A percentile compares a stretch with the other conserved stretches of the same genome.
Evolutionary conservation across 805 yeast genomes (phyloP).

Genomic region (Saccharomycopsis javanensis): DNA sequence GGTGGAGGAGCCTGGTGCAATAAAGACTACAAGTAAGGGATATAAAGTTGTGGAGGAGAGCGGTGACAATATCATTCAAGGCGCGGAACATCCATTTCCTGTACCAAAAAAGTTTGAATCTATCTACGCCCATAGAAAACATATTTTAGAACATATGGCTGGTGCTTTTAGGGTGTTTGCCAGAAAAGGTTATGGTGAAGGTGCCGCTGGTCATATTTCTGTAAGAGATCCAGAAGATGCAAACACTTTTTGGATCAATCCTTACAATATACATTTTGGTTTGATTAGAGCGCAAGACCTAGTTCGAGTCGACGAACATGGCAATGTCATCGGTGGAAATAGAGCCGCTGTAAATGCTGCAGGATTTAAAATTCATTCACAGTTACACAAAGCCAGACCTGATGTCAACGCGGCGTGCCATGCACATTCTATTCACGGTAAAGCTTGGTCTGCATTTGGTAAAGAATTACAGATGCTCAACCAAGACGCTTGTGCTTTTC

Average conservation of each 20-base stretch:
- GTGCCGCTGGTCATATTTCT: constrained; percentile 80
- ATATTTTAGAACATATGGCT: constrained; percentile 66
- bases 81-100: constrained; percentile 41
- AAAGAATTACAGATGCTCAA: constrained; percentile 66
- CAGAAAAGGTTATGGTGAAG: constrained; percentile 67
- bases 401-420: constrained; percentile 67
- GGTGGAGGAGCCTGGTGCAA: background rate
- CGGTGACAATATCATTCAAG: constrained; percentile 51
- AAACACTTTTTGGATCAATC: constrained; percentile 83
- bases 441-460: constrained; percentile 57
- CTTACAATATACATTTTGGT: constrained; percentile 69
- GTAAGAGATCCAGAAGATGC: constrained; percentile 76
- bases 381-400: constrained; percentile 56
- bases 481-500: constrained; percentile 66
- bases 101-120: constrained; percentile 41
- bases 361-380: constrained; percentile 63
- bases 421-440: constrained; percentile 56
- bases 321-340: constrained; percentile 54
- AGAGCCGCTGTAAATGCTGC: constrained; percentile 51
- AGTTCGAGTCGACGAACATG: constrained; percentile 55
- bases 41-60: constrained; percentile 38
- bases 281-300: constrained; percentile 49
- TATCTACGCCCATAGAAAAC: constrained; percentile 39
- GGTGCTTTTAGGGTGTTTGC: constrained; percentile 78
- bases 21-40: constrained; percentile 22